A percentile compares a stretch with the other conserved stretches of the same genome.
Conservation (phyloP, 2,329 filamentous ascomycete species). For the Cercospora zeina region DNA sequence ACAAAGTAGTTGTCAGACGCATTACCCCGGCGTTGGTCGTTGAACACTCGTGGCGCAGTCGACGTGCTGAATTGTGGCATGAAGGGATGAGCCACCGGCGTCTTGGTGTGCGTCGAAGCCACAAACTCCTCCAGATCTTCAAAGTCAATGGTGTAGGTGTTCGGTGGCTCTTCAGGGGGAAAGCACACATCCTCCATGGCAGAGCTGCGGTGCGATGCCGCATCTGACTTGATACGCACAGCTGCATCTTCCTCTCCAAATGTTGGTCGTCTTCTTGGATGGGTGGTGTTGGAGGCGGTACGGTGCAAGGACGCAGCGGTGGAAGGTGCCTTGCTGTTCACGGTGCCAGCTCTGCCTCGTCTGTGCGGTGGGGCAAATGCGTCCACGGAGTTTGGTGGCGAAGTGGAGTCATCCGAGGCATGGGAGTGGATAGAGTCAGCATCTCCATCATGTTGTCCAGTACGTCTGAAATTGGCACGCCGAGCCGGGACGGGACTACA, state of each 20-base stretch:
- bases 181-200: constrained; percentile 90
- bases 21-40: constrained; percentile 56
- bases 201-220: constrained; percentile 65
- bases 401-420: constrained; percentile 60
- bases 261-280: constrained; percentile 56
- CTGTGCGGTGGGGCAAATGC: constrained; percentile 84
- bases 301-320: constrained; percentile 65
- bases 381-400: constrained; percentile 95
- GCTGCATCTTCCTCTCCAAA: constrained; percentile 58
- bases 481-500: constrained; percentile 44
- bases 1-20: constrained; percentile 27
- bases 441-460: constrained; percentile 33
- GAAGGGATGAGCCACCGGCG: constrained; percentile 48
- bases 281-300: constrained; percentile 67
- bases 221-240: constrained; percentile 59
- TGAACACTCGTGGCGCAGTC: constrained; percentile 55
- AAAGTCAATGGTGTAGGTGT: constrained; percentile 82
- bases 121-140: constrained; percentile 94
- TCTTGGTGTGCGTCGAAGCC: constrained; percentile 55
- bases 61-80: constrained; percentile 35
- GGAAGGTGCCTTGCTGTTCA: constrained; percentile 60
- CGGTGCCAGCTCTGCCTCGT: constrained; percentile 70
- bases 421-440: constrained; percentile 26
- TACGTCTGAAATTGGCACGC: constrained; percentile 48
- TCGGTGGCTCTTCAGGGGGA: constrained; percentile 74